These are phyloP conservation scores for Coemansia sp. DNA, from an alignment of 192 early-diverging fungal genomes.

Conservation along the genomic window DNA sequence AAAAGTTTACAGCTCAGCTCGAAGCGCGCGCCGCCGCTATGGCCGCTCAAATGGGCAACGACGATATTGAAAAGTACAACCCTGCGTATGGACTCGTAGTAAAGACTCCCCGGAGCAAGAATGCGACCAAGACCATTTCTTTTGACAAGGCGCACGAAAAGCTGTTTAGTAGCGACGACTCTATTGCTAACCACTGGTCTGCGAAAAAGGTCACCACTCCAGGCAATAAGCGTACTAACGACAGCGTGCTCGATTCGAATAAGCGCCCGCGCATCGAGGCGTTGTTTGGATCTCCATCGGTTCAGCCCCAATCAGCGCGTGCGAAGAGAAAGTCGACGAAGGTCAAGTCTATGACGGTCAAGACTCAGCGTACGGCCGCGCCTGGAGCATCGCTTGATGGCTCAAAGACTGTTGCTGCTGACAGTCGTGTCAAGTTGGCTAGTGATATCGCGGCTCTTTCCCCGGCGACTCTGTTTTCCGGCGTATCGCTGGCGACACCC, in stretches of 20 bases:
- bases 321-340: slow-evolving; percentile 18
- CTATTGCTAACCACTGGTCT: slow-evolving; percentile 48
- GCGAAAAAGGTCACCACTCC: slow-evolving; percentile 38
- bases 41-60: slow-evolving; percentile 27
- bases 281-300: slow-evolving; percentile 28
- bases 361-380: slow-evolving; percentile 18
- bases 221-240: slow-evolving; percentile 33
- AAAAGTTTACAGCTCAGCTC: slow-evolving; percentile 31
- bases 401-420: slow-evolving; percentile 17
- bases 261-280: slow-evolving; percentile 43
- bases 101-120: slow-evolving; percentile 17
- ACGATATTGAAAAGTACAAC: slow-evolving; percentile 15
- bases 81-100: neutral
- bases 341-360: slow-evolving; percentile 20
- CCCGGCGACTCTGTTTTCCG: slow-evolving; percentile 20
- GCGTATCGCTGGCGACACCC: neutral
- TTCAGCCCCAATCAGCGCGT: slow-evolving; percentile 11
- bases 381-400: slow-evolving; percentile 7
- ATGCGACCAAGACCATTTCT: slow-evolving; percentile 11
- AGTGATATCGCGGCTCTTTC: neutral
- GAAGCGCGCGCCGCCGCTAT: slow-evolving; percentile 31
- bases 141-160: slow-evolving; percentile 45
- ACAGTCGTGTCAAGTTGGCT: neutral
- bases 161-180: slow-evolving; percentile 38
- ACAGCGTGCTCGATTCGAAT: slow-evolving; percentile 11